phyloP scores from a whole-genome alignment of 1,284 basidiomycete genomes.

The Entoloma clypeatum region DNA sequence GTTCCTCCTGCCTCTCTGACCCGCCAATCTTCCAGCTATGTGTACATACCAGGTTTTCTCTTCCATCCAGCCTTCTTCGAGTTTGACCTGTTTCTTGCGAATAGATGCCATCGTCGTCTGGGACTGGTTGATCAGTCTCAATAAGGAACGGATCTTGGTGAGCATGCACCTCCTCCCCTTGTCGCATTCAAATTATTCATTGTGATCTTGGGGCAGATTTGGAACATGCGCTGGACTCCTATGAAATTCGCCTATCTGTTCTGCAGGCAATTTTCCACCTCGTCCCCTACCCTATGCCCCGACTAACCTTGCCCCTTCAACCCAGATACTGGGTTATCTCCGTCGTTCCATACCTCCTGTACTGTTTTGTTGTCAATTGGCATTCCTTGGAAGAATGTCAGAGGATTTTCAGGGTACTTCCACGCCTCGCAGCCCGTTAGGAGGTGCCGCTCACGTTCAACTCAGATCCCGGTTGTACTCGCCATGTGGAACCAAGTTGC shows the following conservation, averaged over 20 bases:
- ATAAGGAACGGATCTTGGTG: conserved; percentile 72
- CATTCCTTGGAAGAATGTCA: conserved; percentile 59
- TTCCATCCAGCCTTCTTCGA: conserved; percentile 18
- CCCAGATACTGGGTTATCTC: conserved; percentile 73
- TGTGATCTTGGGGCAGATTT: conserved; percentile 50
- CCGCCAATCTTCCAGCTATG: conserved; percentile 53
- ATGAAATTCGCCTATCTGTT: conserved; percentile 77
- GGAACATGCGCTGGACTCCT: conserved; percentile 77
- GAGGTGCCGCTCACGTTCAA: conserved; percentile 3
- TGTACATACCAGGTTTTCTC: conserved; percentile 50
- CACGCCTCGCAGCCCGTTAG: conserved; percentile 10
- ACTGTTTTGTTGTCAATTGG: conserved; percentile 64
- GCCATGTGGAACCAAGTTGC: conserved; percentile 84
- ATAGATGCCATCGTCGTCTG: conserved; percentile 74
- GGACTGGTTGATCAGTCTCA: conserved; percentile 77
- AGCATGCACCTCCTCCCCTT: conserved; percentile 22
- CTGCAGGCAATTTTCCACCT: conserved; percentile 52
- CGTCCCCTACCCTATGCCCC: neutral
- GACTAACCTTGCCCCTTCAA: conserved; percentile 1
- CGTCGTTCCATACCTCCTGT: conserved; percentile 71
- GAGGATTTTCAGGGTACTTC: conserved; percentile 55
- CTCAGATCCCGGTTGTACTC: conserved; percentile 69
- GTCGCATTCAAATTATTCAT: conserved; percentile 8
- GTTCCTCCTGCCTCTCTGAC: conserved; percentile 23
- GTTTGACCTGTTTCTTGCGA: conserved; percentile 24